Base-by-base conservation (phyloP, 257 asterid genomes). In the Voacanga thouarsii region DNA sequence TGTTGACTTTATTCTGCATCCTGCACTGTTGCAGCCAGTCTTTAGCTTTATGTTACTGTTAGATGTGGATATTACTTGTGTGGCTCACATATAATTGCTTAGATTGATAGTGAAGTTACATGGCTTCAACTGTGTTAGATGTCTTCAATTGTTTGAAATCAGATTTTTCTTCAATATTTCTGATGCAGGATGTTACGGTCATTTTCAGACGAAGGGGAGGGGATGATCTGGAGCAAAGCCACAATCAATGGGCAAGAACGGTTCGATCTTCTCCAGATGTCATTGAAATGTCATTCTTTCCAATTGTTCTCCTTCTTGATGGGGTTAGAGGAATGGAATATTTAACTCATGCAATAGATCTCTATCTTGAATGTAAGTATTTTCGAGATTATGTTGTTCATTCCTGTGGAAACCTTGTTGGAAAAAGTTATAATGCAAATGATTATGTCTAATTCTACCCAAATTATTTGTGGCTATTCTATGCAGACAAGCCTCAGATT, bases 131-230 rank as follows among this genome's bases (percentile, higher is more conserved):
- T 37, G 49, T 67, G 19, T 24, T 6, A 61, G 19, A 23, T 73
- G 33, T 18, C 57, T 51, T 21, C 65, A 55, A 51, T 4, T 11
- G 37, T 53, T 33, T 30, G 61, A 77, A 16, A 26, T 71, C 45
- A 12, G 6, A 77, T 28, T 61, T 71, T 65, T 67, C 53, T 70
- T 67, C 44, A 37, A 69, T 64, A 65, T 75, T 71, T 77, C 77
- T 77, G 43, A 69, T 90, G 86, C 88, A 93, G 98, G 98, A 93
- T 81, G 88, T 90, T 53, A 93, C 97, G 0, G 92, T 89, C 76
- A 93, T 91, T 80, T 93, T 91, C 84, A 83, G 97, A 88, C 84
- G 97, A 86, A 91, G 94, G 76, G 97, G 97, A 79, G 98, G 97
- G 79, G 98, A 91, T 80, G 97, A 91, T 87, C 87, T 93, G 78